Percentiles rank a stretch among this genome's conserved stretches.
Conservation (phyloP, 371 early-diverging fungal genomes). For the Funneliformis caledonium region DNA sequence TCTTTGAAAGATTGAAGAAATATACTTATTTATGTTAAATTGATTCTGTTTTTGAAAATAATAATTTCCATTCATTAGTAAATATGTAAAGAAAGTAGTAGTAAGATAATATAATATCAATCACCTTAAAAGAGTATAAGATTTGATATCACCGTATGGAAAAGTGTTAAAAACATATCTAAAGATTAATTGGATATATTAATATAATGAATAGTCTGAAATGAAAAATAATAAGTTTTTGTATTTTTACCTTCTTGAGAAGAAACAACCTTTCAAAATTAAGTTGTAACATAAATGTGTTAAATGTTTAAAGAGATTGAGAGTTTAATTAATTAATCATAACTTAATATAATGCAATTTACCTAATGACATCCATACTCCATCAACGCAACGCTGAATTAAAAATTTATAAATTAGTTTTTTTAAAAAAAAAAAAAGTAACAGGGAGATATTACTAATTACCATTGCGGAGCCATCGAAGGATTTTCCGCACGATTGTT, state of each 20-base stretch:
- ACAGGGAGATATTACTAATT: not conserved
- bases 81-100: not conserved
- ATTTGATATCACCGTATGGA: conserved; percentile 14
- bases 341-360: not conserved
- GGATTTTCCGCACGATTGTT: conserved; percentile 33
- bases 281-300: not conserved
- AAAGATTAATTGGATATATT: not conserved
- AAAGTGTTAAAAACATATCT: conserved; percentile 22
- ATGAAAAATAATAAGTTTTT: not conserved
- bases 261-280: conserved; percentile 18
- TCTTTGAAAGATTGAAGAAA: conserved; percentile 37
- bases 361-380: conserved; percentile 37
- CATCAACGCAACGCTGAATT: conserved; percentile 20
- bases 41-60: conserved; percentile 1
- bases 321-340: not conserved
- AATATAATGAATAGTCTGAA: not conserved
- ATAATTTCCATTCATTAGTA: not conserved
- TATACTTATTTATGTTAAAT: conserved; percentile 29
- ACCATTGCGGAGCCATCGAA: conserved; percentile 39
- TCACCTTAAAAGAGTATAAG: conserved; percentile 26
- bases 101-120: not conserved
- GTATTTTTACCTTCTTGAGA: not conserved
- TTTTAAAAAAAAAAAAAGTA: no score
- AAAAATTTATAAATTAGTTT: not conserved
- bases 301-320: not conserved